phyloP scores from a whole-genome alignment of 495 filamentous ascomycete species.

The Mytilinidion resinicola region DNA sequence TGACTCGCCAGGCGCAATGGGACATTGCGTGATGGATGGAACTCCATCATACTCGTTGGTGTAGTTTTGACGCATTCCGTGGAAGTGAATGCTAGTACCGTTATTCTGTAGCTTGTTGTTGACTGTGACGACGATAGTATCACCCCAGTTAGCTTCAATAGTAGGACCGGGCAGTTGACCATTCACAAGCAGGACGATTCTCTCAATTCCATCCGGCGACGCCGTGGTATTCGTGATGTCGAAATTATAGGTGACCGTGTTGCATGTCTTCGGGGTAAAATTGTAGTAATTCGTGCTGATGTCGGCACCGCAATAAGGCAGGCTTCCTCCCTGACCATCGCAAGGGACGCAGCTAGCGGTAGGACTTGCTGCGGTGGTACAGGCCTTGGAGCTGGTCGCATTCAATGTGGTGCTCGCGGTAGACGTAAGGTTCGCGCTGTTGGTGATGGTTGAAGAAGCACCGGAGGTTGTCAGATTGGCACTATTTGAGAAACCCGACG shows the following conservation, averaged over 20 bases:
- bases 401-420: neutral
- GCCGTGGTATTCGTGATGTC: slow-evolving; percentile 32
- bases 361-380: slow-evolving; percentile 13
- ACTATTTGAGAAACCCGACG: neutral
- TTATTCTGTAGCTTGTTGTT: slow-evolving; percentile 34
- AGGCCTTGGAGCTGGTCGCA: slow-evolving; percentile 1
- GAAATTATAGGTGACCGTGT: slow-evolving; percentile 28
- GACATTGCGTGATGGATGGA: slow-evolving; percentile 40
- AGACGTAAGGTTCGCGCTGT: neutral
- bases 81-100: slow-evolving; percentile 46
- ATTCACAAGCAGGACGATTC: slow-evolving; percentile 31
- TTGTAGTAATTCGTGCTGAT: slow-evolving; percentile 33
- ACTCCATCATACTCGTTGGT: slow-evolving; percentile 45
- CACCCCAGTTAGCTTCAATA: slow-evolving; percentile 38
- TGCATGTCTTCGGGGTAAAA: slow-evolving; percentile 34
- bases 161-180: slow-evolving; percentile 35
- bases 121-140: slow-evolving; percentile 33
- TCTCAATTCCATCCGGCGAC: slow-evolving; percentile 32
- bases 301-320: slow-evolving; percentile 31
- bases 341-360: slow-evolving; percentile 31
- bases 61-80: slow-evolving; percentile 47
- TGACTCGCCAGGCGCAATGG: slow-evolving; percentile 36
- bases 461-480: neutral
- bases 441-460: neutral
- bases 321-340: slow-evolving; percentile 30